Base-by-base conservation (phyloP, 768 basidiomycete species). In the Hygrophoropsis aurantiaca region DNA sequence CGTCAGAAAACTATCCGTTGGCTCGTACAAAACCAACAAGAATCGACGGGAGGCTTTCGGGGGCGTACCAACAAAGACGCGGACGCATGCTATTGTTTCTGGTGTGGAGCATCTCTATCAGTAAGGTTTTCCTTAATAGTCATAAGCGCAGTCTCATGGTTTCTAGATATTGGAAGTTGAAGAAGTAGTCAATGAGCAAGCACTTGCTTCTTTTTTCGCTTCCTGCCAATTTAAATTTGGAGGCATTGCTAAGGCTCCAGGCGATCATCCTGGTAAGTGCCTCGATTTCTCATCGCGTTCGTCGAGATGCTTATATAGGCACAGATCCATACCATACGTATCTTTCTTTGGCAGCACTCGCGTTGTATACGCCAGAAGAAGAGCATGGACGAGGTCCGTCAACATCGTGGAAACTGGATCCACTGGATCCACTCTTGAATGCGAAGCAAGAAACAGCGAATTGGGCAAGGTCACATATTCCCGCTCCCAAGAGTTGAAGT, bases 41-140 rank as follows among this genome's bases (percentile, higher is more conserved):
- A 79, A 38, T 50, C 57, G 0, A 73, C 74, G 0, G 92, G 92
- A 0, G 95, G 95, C 0, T 97, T 93, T 60, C 73, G 86, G 55
- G 95, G 95, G 2, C 78, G 95, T 19, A 92, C 92, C 2, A 85
- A 82, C 48, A 99, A 99, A 68, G 73, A 77, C 4, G 79, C 87
- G 5, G 95, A 98, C 53, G 90, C 93, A 3, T 99, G 95, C 63
- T 99, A 99, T 66, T 90, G 89, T 53, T 98, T 97, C 65, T 99
- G 95, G 95, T 87, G 87, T 55, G 86, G 90, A 3, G 94, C 84
- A 8, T 75, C 90, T 0, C 66, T 97, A 9, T 67, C 78, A 59
- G 94, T 94, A 52, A 42, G 79, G 62, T 32, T 19, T 23, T 26
- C 23, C 32, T 40, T 40, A 34, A 35, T 34, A 33, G 39, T 36